Base-by-base conservation (phyloP, 192 early-diverging fungal species). In the Ambispora gerdemannii region DNA sequence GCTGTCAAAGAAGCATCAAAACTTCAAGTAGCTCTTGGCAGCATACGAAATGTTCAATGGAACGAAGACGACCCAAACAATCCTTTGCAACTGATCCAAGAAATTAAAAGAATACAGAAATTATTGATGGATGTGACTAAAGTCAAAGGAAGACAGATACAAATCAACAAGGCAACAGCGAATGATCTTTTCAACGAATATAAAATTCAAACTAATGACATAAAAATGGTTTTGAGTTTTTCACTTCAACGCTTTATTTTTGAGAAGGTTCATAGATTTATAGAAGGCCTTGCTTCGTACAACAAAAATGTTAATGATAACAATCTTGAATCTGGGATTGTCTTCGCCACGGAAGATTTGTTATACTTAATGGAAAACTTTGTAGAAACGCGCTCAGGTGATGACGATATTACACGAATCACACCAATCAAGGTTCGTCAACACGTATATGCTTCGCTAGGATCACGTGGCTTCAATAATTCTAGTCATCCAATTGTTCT, bases 381-480 rank as follows among this genome's bases (percentile, higher is more conserved):
- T 31, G 8, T 30, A 10, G n/a, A 60, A 27, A 34, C 63, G 1
- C 63, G 63, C 1, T 15, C 1, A 28, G 63, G 20, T 20, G 47
- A 1, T 25, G 27, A 30, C 34, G n/a, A 65, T 13, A 7, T 65
- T 49, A 49, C 63, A 17, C 4, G 15, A 1, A 28, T 34, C 20
- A n/a, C 32, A 19, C 38, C 63, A 8, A 47, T 65, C 17, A 65
- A 65, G 24, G 13, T 65, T 34, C 32, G 63, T 17, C 63, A 65
- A 50, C 63, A 65, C 36, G 34, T 65, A 19, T 65, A 22, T 28
- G 3, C 38, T 10, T 6, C 11, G 13, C 32, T 65, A 25, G 32
- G 63, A 15, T 38, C 32, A 3, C 43, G 20, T 4, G 63, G 22
- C 20, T 65, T 65, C 47, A 24, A 22, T 17, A 24, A 47, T 50